Evolutionary conservation across 306 rosid species (phyloP).

Genomic region (Medicago ruthenica): DNA sequence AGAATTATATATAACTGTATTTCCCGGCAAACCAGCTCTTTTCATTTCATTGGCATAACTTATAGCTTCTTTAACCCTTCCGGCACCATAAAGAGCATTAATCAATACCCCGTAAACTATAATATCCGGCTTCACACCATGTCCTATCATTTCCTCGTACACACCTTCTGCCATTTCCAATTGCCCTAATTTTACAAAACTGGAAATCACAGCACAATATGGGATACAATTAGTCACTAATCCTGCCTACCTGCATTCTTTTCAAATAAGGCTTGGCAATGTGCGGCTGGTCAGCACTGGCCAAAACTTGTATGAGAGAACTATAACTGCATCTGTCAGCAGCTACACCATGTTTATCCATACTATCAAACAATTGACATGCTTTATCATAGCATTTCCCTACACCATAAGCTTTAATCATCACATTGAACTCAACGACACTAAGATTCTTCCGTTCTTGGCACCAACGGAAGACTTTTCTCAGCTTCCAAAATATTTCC

Average conservation of each 20-base stretch:
- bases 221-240: slow-evolving; percentile 75
- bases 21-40: slow-evolving; percentile 71
- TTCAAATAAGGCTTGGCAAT: slow-evolving; percentile 66
- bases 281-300: slow-evolving; percentile 66
- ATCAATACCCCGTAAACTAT: slow-evolving; percentile 82
- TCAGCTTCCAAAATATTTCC: slow-evolving; percentile 82
- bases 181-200: slow-evolving; percentile 75
- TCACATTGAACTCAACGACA: slow-evolving; percentile 85
- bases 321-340: slow-evolving; percentile 80
- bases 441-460: slow-evolving; percentile 65
- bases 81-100: slow-evolving; percentile 76
- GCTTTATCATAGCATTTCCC: slow-evolving; percentile 70
- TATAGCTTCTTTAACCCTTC: slow-evolving; percentile 72
- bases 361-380: slow-evolving; percentile 74
- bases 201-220: slow-evolving; percentile 75
- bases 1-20: slow-evolving; percentile 70
- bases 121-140: slow-evolving; percentile 69
- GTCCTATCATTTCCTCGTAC: slow-evolving; percentile 74
- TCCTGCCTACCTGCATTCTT: slow-evolving; percentile 83
- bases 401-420: slow-evolving; percentile 91
- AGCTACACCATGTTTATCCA: slow-evolving; percentile 60
- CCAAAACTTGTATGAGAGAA: slow-evolving; percentile 81
- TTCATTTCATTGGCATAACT: slow-evolving; percentile 68
- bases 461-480: slow-evolving; percentile 68
- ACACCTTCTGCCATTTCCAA: slow-evolving; percentile 68